Evolutionary conservation across 2,329 filamentous ascomycete genomes (phyloP).

Genomic region (Dactylellina sp.): DNA sequence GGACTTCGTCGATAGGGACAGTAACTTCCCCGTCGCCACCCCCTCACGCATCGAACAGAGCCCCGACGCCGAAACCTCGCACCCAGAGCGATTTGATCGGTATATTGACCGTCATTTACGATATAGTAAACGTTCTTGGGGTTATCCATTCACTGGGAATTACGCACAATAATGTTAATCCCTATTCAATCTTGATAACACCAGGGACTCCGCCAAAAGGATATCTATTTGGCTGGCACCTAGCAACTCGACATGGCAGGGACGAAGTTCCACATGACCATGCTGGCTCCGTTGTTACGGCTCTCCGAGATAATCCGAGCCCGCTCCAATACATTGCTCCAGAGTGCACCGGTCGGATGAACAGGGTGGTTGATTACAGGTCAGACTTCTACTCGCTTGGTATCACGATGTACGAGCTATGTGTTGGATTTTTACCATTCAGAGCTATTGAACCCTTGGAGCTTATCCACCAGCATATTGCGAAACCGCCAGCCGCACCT

Average conservation of each 20-base stretch:
- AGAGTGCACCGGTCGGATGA: slow-evolving; percentile 61
- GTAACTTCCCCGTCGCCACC: slow-evolving; percentile 37
- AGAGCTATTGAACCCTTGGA: slow-evolving; percentile 59
- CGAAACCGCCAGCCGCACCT: slow-evolving; percentile 60
- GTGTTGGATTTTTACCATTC: slow-evolving; percentile 61
- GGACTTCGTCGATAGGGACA: slow-evolving; percentile 36
- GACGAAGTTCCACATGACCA: slow-evolving; percentile 59
- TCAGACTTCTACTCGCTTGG: slow-evolving; percentile 61
- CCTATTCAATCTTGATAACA: slow-evolving; percentile 59
- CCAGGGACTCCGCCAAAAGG: slow-evolving; percentile 54
- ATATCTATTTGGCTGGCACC: slow-evolving; percentile 60
- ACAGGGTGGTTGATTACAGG: slow-evolving; percentile 60
- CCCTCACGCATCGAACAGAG: slow-evolving; percentile 38
- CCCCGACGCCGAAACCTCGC: slow-evolving; percentile 58
- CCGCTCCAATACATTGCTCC: slow-evolving; percentile 61
- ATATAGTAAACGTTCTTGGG: slow-evolving; percentile 60
- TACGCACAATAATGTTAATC: slow-evolving; percentile 61
- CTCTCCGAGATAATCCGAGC: slow-evolving; percentile 59
- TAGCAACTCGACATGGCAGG: slow-evolving; percentile 60
- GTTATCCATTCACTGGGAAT: slow-evolving; percentile 59
- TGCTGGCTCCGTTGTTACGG: slow-evolving; percentile 56
- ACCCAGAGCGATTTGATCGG: slow-evolving; percentile 60
- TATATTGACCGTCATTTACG: slow-evolving; percentile 60
- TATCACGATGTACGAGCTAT: slow-evolving; percentile 60
- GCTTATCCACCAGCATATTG: slow-evolving; percentile 61